Evolutionary conservation across 2,329 filamentous ascomycete species (phyloP).

Genomic region (Onygenales sp.): DNA sequence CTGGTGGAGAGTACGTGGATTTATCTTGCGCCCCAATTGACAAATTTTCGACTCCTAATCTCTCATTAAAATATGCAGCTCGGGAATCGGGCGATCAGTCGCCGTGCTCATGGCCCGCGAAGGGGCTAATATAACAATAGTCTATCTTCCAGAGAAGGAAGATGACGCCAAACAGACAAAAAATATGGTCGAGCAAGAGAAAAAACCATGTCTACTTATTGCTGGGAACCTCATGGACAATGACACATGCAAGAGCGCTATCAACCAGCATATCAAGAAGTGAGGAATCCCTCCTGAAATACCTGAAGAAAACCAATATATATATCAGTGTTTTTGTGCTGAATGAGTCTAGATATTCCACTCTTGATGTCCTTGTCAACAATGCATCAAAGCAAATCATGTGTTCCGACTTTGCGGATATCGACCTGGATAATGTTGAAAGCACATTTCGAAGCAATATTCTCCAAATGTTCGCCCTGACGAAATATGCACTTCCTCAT

Average conservation of each 20-base stretch:
- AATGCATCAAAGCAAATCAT: constrained; percentile 51
- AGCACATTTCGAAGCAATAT: constrained; percentile 50
- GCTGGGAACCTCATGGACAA: constrained; percentile 42
- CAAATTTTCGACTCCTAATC: neutral
- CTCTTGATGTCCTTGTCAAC: constrained; percentile 46
- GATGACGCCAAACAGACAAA: constrained; percentile 47
- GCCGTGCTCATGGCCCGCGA: constrained; percentile 50
- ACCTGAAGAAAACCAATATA: neutral
- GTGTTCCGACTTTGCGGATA: constrained; percentile 44
- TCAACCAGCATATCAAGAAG: constrained; percentile 45
- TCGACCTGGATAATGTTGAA: constrained; percentile 46
- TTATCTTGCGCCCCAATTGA: neutral
- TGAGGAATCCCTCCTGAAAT: constrained; percentile 16
- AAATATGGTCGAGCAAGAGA: constrained; percentile 42
- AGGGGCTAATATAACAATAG: constrained; percentile 48
- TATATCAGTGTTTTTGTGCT: neutral
- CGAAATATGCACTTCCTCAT: constrained; percentile 47
- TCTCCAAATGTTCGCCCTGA: constrained; percentile 50
- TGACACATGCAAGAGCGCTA: constrained; percentile 40
- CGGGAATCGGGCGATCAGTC: constrained; percentile 46
- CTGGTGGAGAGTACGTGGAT: constrained; percentile 44
- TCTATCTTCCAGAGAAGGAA: constrained; percentile 48
- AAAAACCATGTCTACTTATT: constrained; percentile 39
- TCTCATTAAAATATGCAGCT: constrained; percentile 25
- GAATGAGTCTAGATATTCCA: constrained; percentile 2